Evolutionary conservation across 1,284 basidiomycete genomes (phyloP), one percentile per base, ranked within the genome.

Genomic region (Phellopilus nigrolimitatus): DNA sequence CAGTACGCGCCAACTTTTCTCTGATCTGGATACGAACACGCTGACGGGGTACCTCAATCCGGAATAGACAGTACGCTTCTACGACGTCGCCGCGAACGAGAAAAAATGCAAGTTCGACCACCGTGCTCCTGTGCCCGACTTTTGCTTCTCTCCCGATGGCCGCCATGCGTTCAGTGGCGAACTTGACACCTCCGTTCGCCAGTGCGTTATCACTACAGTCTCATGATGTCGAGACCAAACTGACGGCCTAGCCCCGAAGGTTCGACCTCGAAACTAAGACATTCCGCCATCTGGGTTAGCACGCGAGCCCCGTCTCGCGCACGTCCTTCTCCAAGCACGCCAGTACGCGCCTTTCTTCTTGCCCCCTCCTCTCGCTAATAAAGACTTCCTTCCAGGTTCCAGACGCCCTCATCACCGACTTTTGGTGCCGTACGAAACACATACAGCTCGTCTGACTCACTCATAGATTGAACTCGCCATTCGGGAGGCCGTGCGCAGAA

Each of bases 341-440:
- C 43, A 79, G 84, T 86, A 30, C 21, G 77, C 69, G 8, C 33
- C 21, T 49, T 25, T 19, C 45, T 34, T 51, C 17, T 30, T 31
- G 46, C n/a, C 31, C 12, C 30, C 45, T 17, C 40, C 30, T 1
- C 6, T 37, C 19, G 41, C 4, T 48, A 25, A 25, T 38, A 19
- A 28, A 17, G 52, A 15, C 24, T 42, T 36, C 40, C 3, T 41
- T 15, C n/a, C n/a, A n/a, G n/a, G n/a, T n/a, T n/a, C 13, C 15
- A 92, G 89, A 86, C 60, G 59, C 71, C 0, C 71, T 97, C 31
- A 77, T 95, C 43, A 86, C 91, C 0, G 91, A 88, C 10, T 94
- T 91, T 17, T 97, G 93, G 93, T 94, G 97, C 65, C 80, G 83
- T 51, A 87, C 89, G n/a, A n/a, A n/a, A n/a, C n/a, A n/a, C n/a